Evolutionary conservation across 208 protist species (phyloP), one percentile per base, ranked within the genome.

Genomic region (Leishmania tropica): DNA sequence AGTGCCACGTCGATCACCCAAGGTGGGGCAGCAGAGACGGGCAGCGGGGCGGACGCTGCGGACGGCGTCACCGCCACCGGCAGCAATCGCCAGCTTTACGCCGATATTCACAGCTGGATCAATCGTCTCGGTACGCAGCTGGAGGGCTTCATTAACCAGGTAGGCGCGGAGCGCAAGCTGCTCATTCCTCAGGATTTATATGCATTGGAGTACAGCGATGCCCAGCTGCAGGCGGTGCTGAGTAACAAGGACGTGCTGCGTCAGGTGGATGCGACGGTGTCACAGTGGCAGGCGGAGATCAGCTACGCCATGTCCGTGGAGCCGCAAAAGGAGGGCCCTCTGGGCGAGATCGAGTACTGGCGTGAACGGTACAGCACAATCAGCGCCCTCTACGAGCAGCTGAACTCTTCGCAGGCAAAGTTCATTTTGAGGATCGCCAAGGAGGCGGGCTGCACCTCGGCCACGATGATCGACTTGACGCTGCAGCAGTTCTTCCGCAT

Each of bases 291-390:
- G 83, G 83, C 89, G 42, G 94, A 98, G 85, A 96, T 99, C 76
- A 93, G 86, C 83, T 95, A 94, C 80, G 96, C 95, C 62, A 95
- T 99, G 90, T 95, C 97, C 3, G 82, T 96, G 24, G 95, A 98
- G 77, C 93, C 92, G 19, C 94, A 96, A 75, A 98, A 97, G 79
- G 93, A 97, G 74, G 97, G 97, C 4, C 98, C 99, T 21, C 89
- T 99, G 8, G 97, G 95, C 47, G 99, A 99, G 85, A 99, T 99
- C 76, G 97, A 99, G 83, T 99, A 98, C 85, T 99, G 99, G 99
- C 89, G 98, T 19, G 94, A 99, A 79, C 97, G 98, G 82, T 98
- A 98, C 86, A 98, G 98, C 75, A 95, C 94, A 24, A 97, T 99
- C 48, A 97, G 94, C 75, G 94, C 96, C 2, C 90, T 99, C 19